A percentile compares a stretch with the other conserved stretches of the same genome.
phyloP scores from a whole-genome alignment of 306 rosid genomes.

The Vigna reflexopilosa region DNA sequence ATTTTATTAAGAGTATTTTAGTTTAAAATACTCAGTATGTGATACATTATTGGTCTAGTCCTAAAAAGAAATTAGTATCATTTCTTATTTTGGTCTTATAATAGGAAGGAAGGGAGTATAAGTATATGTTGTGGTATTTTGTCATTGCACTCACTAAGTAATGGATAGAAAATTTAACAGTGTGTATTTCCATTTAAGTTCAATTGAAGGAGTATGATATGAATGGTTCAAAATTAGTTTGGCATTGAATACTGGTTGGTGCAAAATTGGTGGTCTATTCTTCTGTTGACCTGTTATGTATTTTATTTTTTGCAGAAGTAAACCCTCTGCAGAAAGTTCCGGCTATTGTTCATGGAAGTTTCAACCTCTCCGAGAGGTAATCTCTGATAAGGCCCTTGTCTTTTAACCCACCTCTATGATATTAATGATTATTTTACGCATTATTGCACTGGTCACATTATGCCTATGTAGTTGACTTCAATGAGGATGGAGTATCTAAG shows the following conservation, averaged over 20 bases:
- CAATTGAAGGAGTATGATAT: slow-evolving; percentile 19
- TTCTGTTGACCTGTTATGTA: neutral
- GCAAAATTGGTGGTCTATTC: neutral
- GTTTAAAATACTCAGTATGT: too few species aligned
- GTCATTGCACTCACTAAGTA: neutral
- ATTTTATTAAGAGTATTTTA: too few species aligned
- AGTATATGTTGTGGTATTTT: neutral
- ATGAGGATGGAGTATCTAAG: slow-evolving; percentile 10
- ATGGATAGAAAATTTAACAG: neutral
- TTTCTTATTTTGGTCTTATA: too few species aligned
- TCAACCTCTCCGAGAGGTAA: slow-evolving; percentile 85
- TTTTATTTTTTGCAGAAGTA: slow-evolving; percentile 57
- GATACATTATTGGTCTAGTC: too few species aligned
- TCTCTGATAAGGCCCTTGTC: neutral
- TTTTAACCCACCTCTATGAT: neutral
- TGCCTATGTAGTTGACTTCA: neutral
- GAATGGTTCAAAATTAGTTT: neutral
- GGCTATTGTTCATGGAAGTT: slow-evolving; percentile 73
- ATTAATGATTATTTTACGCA: neutral
- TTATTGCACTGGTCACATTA: neutral
- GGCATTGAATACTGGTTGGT: slow-evolving; percentile 1
- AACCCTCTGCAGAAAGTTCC: slow-evolving; percentile 84
- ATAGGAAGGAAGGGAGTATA: neutral
- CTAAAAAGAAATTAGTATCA: too few species aligned
- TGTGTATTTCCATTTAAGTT: neutral